Percentiles rank a stretch among this genome's conserved stretches.
These are phyloP conservation scores for Stemphylium vesicarium DNA, from an alignment of 2,329 filamentous ascomycete genomes.

Conservation along the genomic window DNA sequence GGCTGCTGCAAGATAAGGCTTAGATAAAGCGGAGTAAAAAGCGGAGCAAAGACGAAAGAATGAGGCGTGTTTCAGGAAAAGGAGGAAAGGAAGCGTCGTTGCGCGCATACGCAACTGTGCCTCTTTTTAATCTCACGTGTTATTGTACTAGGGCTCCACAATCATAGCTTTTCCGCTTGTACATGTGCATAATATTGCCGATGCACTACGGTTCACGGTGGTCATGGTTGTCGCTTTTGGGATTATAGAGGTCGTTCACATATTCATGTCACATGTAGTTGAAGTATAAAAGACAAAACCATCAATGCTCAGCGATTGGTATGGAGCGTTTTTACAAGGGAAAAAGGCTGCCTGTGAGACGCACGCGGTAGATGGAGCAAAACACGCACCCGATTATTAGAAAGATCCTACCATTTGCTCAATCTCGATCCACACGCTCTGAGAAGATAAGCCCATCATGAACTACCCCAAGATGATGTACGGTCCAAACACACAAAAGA, in stretches of 20 bases:
- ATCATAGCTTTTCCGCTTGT: too few relatives aligned
- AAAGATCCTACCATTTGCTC: conserved; percentile 46
- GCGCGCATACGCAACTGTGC: too few relatives aligned
- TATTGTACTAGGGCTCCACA: too few relatives aligned
- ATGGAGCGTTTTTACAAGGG: conserved; percentile 8
- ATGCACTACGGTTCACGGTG: not conserved
- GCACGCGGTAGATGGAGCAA: conserved; percentile 17
- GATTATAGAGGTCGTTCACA: too few relatives aligned
- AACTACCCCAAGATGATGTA: conserved; percentile 51
- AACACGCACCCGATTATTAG: conserved; percentile 38
- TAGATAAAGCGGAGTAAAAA: too few relatives aligned
- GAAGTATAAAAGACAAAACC: too few relatives aligned
- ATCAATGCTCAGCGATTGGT: conserved; percentile 16
- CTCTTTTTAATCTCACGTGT: too few relatives aligned
- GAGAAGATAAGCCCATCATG: conserved; percentile 44
- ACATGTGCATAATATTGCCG: not conserved
- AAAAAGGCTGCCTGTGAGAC: conserved; percentile 7
- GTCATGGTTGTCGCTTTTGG: too few relatives aligned
- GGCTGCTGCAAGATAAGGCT: too few relatives aligned
- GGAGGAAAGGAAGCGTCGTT: too few relatives aligned
- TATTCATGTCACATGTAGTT: not conserved
- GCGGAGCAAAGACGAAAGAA: too few relatives aligned
- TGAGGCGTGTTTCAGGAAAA: too few relatives aligned
- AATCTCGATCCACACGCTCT: conserved; percentile 37
- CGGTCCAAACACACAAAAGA: conserved; percentile 44